phyloP scores from a whole-genome alignment of 2,329 filamentous ascomycete species.

The Lachnum nothofagi region DNA sequence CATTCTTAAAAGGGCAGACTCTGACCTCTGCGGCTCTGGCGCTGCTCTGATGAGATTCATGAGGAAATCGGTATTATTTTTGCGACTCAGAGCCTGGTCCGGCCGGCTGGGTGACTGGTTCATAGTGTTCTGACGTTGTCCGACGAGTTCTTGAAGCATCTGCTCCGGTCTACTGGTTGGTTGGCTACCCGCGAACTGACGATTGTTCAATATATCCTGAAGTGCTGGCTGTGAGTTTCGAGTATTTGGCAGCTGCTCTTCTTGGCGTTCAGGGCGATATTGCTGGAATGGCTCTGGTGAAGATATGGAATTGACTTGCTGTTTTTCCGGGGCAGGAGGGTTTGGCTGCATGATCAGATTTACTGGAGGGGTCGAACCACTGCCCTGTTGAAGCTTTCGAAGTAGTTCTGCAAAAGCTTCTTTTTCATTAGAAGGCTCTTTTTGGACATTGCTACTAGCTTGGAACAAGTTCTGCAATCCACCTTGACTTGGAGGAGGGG shows the following conservation, averaged over 20 bases:
- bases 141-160: slow-evolving; percentile 56
- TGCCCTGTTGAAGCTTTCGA: slow-evolving; percentile 64
- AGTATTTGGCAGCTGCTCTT: slow-evolving; percentile 24
- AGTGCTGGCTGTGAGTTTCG: slow-evolving; percentile 35
- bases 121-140: slow-evolving; percentile 52
- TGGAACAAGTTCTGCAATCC: slow-evolving; percentile 21
- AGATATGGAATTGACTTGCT: slow-evolving; percentile 42
- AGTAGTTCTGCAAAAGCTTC: slow-evolving; percentile 80
- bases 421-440: slow-evolving; percentile 69
- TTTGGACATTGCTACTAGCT: slow-evolving; percentile 13
- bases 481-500: slow-evolving; percentile 17
- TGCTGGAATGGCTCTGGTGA: slow-evolving; percentile 40
- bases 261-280: slow-evolving; percentile 30
- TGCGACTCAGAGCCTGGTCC: slow-evolving; percentile 42
- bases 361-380: slow-evolving; percentile 41
- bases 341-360: slow-evolving; percentile 31
- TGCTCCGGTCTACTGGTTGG: slow-evolving; percentile 50
- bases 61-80: slow-evolving; percentile 70
- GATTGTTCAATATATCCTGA: slow-evolving; percentile 49
- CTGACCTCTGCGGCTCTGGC: slow-evolving; percentile 47
- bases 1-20: slow-evolving; percentile 49
- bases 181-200: slow-evolving; percentile 34
- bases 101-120: slow-evolving; percentile 46
- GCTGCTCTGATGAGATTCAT: slow-evolving; percentile 67
- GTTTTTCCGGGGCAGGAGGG: slow-evolving; percentile 40